These are phyloP conservation scores for Alternaria infectoria DNA, from an alignment of 2,329 filamentous ascomycete species.

Conservation along the genomic window DNA sequence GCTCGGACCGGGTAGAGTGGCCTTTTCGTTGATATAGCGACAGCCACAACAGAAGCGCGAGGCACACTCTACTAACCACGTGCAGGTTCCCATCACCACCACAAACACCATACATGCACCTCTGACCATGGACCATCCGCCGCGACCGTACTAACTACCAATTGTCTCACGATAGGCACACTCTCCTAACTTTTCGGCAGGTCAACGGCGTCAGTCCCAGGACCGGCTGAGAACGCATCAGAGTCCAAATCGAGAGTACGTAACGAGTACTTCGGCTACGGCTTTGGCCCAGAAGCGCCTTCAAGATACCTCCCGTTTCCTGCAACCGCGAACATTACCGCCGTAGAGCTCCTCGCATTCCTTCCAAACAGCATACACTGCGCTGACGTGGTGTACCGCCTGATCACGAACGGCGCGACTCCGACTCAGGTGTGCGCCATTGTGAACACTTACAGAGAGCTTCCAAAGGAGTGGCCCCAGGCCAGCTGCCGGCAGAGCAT, in stretches of 20 bases:
- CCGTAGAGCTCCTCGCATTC: conserved; percentile 31
- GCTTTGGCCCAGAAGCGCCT: conserved; percentile 15
- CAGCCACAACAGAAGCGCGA: not conserved
- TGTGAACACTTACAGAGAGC: conserved; percentile 20
- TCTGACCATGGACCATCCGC: not conserved
- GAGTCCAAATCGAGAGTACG: not conserved
- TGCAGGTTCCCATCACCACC: conserved; percentile 1
- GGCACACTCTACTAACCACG: conserved; percentile 2
- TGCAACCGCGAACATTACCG: conserved; percentile 23
- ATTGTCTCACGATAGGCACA: not conserved
- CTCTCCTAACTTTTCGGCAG: not conserved
- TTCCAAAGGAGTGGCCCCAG: conserved; percentile 10
- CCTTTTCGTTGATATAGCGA: conserved; percentile 11
- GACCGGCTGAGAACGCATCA: not conserved
- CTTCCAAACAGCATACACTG: conserved; percentile 29
- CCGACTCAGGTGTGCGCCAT: conserved; percentile 17
- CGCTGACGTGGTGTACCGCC: conserved; percentile 28
- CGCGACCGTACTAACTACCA: not conserved
- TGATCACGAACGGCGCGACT: conserved; percentile 27
- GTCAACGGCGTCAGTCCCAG: not conserved
- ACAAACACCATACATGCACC: not conserved
- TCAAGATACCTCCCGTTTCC: conserved; percentile 23
- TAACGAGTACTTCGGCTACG: not conserved
- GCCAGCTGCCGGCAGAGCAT: conserved; percentile 19
- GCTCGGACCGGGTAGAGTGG: conserved; percentile 13